Evolutionary conservation across 2,329 filamentous ascomycete species (phyloP), one percentile per base, ranked within the genome.

Genomic region (Cadophora malorum): DNA sequence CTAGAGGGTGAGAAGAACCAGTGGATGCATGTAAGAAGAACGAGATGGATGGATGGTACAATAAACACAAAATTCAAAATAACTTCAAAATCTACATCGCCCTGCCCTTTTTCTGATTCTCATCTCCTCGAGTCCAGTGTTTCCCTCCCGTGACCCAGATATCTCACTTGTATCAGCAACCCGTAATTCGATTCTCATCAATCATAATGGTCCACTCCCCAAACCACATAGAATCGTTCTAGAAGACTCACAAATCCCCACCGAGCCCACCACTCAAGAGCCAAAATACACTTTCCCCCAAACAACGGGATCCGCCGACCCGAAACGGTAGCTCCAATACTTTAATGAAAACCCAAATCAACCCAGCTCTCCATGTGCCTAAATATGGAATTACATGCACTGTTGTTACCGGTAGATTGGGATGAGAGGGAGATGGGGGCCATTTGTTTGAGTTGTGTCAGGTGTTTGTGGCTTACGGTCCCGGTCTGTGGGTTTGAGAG

Each of bases 1-100:
- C 12, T 41, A 45, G 38, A 21, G 41, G 41, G 23, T 23, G 38
- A 9, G 33, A 59, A 59, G 35, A 41, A 21, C 4, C 56, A 58
- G 21, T 38, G 55, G 55, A 38, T 41, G 35, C 35, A 59, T 59
- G 56, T 59, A 59, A 59, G 33, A 59, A 59, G 33, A 25, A 41
- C 35, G 56, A 45, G 35, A 41, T 59, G 56, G 35, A 41, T 59
- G 56, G 35, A 41, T 45, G 35, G 21, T 19, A 59, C 9, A 45
- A 19, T 33, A 55, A 28, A 55, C 25, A 55, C 52, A 55, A 55
- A 55, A 33, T 45, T 35, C 38, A 59, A 38, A 59, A 59, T 16
- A 59, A 59, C 16, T 41, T 59, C 35, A 59, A 59, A 59, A 14
- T 16, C 33, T 38, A 58, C 31, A 23, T 5, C 41, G 4, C 12